Conservation (phyloP, 129 eudicot genomes). For the Saussurea involucrata region DNA sequence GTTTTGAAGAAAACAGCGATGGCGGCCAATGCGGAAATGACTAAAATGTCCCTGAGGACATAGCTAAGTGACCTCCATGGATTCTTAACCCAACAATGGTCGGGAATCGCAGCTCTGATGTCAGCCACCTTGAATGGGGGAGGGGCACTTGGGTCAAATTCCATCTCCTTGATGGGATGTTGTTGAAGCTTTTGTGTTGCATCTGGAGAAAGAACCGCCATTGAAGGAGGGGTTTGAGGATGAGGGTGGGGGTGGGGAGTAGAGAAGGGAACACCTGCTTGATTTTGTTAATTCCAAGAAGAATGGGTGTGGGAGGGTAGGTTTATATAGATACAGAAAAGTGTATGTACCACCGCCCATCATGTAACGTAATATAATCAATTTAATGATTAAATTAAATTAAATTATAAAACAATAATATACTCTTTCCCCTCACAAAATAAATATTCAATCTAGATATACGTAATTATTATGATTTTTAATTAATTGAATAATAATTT, state of each 20-base stretch:
- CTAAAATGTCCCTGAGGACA: slow-evolving; percentile 39
- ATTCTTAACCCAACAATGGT: slow-evolving; percentile 44
- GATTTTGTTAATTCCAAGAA: slow-evolving; percentile 20
- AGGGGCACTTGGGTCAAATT: slow-evolving; percentile 43
- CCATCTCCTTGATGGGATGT: not conserved
- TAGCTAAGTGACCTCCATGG: slow-evolving; percentile 43
- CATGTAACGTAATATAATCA: not conserved
- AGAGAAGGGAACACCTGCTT: not conserved
- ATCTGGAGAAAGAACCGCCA: slow-evolving; percentile 30
- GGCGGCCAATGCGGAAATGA: slow-evolving; percentile 33
- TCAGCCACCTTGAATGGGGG: slow-evolving; percentile 45
- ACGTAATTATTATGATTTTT: no score
- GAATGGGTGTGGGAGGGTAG: slow-evolving; percentile 18
- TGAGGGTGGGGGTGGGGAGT: not conserved
- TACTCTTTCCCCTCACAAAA: no score
- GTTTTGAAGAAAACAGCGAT: slow-evolving; percentile 36
- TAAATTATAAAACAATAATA: no score
- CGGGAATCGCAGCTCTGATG: slow-evolving; percentile 48
- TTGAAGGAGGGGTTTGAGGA: slow-evolving; percentile 17
- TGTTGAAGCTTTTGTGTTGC: not conserved
- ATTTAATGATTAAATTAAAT: not conserved
- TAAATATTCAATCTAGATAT: no score
- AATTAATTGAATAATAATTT: no score
- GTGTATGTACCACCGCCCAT: not conserved
- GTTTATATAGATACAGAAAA: slow-evolving; percentile 19